These are phyloP conservation scores for Pseudogymnoascus sp. DNA, from an alignment of 2,329 filamentous ascomycete genomes.

Conservation along the genomic window DNA sequence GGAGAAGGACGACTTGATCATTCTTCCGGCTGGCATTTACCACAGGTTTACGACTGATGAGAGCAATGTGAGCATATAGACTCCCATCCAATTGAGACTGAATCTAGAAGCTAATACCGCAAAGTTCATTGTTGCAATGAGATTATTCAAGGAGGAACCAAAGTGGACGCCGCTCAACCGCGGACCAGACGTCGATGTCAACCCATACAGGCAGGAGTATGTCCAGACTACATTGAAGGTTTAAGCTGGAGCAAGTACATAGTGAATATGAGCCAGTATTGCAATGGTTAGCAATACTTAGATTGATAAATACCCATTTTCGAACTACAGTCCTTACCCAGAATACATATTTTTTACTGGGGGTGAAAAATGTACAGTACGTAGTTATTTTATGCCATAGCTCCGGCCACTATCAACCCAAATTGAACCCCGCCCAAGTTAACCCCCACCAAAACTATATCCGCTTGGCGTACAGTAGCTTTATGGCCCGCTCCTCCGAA, in stretches of 20 bases:
- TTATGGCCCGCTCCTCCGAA: not conserved
- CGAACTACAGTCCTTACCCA: too few relatives aligned
- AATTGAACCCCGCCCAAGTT: not conserved
- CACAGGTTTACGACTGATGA: slow-evolving; percentile 95
- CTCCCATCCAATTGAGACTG: not conserved
- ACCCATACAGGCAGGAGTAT: slow-evolving; percentile 73
- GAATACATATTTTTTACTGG: not conserved
- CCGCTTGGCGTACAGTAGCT: not conserved
- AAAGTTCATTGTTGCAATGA: slow-evolving; percentile 91
- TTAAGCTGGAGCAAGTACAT: not conserved
- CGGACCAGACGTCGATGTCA: slow-evolving; percentile 65
- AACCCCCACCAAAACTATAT: not conserved
- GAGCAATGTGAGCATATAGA: slow-evolving; percentile 61
- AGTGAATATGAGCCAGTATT: not conserved
- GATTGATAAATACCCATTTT: slow-evolving; percentile 2
- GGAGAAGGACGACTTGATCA: slow-evolving; percentile 82
- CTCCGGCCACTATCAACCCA: not conserved
- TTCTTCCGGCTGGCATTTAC: slow-evolving; percentile 91
- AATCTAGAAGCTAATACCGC: slow-evolving; percentile 11
- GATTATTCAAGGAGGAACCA: slow-evolving; percentile 94
- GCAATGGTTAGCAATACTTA: not conserved
- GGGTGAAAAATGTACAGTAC: not conserved
- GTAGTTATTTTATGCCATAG: not conserved
- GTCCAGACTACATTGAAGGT: slow-evolving; percentile 33
- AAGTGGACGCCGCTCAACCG: slow-evolving; percentile 96